Evolutionary conservation across 768 basidiomycete species (phyloP), one percentile per base, ranked within the genome.

Genomic region (Amylocystis lapponica): DNA sequence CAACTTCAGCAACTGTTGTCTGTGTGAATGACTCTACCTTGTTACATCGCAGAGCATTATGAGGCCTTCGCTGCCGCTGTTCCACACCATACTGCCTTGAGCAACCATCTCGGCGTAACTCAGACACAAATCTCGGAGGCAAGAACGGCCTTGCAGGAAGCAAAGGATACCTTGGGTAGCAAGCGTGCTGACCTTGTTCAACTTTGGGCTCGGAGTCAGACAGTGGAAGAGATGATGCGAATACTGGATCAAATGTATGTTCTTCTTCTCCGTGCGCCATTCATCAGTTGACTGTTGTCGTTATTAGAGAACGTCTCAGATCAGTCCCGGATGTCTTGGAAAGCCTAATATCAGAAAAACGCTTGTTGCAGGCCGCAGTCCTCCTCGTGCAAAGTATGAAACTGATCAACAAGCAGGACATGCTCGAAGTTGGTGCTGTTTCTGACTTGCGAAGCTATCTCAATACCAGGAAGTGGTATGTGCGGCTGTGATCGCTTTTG

Each of bases 361-460:
- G 88, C 11, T 76, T 97, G 33, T 69, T 97, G 27, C 84, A 92
- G 52, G 95, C 96, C 2, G 79, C 95, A 1, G 78, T 86, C 11
- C 69, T 98, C 7, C 78, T 99, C 22, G 81, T 96, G 27, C 73
- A 86, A 39, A 91, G 87, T 56, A 66, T 96, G 36, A 97, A 95
- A 64, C 77, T 83, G 23, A 93, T 95, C 52, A 91, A 87, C 60
- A 92, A 87, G 55, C 69, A 82, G 7, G 96, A 98, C 51, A 88
- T 98, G 83, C 68, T 83, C 46, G 95, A 97, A 58, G 86, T 99
- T 46, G 94, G 94, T n/a, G 96, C 95, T 4, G 70, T 98, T 25
- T 70, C 87, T 10, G 96, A 99, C 62, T 62, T 99, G 36, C 72
- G 92, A 44, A 76, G 75, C 51, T 98, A 97, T 66, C 74, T 98